These are phyloP conservation scores for Helichrysum umbraculigerum DNA, from an alignment of 129 eudicot genomes.

Conservation along the genomic window DNA sequence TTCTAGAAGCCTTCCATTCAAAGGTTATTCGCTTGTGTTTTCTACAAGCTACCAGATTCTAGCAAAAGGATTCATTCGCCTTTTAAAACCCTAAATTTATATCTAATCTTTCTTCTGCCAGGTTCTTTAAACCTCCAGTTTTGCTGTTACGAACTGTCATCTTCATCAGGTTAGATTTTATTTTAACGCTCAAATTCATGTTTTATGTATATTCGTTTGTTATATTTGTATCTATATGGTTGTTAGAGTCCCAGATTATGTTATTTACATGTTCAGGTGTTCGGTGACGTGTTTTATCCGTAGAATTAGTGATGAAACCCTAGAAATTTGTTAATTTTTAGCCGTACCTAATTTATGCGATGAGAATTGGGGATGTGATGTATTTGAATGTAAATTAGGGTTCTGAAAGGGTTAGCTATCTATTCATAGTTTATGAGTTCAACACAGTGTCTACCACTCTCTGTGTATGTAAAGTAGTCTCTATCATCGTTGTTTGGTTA, in stretches of 20 bases:
- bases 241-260: neutral
- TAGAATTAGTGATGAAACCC: neutral
- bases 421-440: no score
- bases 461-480: no score
- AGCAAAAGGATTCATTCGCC: no score
- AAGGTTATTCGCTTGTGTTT: neutral
- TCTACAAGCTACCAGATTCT: neutral
- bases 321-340: neutral
- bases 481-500: no score
- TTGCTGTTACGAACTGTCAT: neutral
- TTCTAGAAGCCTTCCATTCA: neutral
- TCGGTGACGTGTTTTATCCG: neutral
- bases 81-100: neutral
- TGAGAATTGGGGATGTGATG: neutral
- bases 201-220: neutral
- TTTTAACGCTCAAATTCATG: neutral
- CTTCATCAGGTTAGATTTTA: neutral
- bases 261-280: neutral
- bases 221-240: neutral
- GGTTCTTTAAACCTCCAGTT: neutral
- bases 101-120: neutral
- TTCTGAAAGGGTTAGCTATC: slow-evolving; percentile 13
- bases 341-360: neutral
- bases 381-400: slow-evolving; percentile 9
- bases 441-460: no score